Conservation (phyloP, 371 early-diverging fungal species). For the Actinomortierella wolfii region DNA sequence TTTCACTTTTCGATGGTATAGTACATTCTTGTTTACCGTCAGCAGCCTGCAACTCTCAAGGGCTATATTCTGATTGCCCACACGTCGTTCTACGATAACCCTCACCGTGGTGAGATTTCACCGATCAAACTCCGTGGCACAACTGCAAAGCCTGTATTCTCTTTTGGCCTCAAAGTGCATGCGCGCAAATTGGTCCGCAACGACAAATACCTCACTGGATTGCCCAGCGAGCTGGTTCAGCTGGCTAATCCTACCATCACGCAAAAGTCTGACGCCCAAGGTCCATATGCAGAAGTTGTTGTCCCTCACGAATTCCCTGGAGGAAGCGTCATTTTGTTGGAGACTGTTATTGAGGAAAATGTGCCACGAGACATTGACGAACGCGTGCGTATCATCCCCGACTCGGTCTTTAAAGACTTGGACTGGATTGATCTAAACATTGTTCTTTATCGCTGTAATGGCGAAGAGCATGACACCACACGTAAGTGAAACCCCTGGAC, state of each 20-base stretch:
- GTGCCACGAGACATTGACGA: slow-evolving; percentile 48
- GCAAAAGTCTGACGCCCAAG: slow-evolving; percentile 53
- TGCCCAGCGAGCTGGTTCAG: slow-evolving; percentile 54
- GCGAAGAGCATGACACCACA: slow-evolving; percentile 82
- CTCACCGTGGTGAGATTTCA: slow-evolving; percentile 45
- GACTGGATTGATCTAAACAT: slow-evolving; percentile 77
- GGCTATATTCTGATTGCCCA: slow-evolving; percentile 92
- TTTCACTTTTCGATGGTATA: slow-evolving; percentile 18
- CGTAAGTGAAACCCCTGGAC: slow-evolving; percentile 12
- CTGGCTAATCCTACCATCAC: slow-evolving; percentile 58
- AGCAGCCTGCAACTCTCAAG: slow-evolving; percentile 87
- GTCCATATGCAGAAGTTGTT: slow-evolving; percentile 62
- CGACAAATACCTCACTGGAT: slow-evolving; percentile 55
- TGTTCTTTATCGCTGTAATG: slow-evolving; percentile 80
- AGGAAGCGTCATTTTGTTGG: slow-evolving; percentile 73
- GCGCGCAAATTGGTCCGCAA: slow-evolving; percentile 18
- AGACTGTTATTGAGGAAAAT: slow-evolving; percentile 61
- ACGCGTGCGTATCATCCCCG: slow-evolving; percentile 50
- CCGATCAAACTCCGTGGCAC: slow-evolving; percentile 73
- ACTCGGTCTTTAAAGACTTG: slow-evolving; percentile 53
- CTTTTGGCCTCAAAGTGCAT: slow-evolving; percentile 52
- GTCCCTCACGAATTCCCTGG: slow-evolving; percentile 67
- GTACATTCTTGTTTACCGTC: slow-evolving; percentile 89
- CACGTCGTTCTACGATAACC: slow-evolving; percentile 74
- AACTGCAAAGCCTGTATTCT: slow-evolving; percentile 53